A percentile compares a stretch with the other conserved stretches of the same genome.
Evolutionary conservation across 2,329 filamentous ascomycete species (phyloP).

Genomic region (Didymella segeticola): DNA sequence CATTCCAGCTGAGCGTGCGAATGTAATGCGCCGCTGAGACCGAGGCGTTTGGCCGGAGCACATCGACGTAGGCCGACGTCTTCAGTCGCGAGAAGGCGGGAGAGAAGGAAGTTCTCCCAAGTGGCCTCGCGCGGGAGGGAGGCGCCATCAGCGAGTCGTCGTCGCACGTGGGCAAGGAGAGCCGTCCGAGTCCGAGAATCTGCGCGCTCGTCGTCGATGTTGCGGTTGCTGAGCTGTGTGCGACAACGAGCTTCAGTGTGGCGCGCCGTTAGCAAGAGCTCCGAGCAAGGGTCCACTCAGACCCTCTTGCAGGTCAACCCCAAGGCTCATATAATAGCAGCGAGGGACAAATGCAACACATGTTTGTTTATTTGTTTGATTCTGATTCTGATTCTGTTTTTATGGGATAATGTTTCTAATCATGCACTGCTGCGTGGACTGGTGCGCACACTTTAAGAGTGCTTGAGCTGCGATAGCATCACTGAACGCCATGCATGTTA

Average conservation of each 20-base stretch:
- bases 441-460: neutral
- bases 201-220: neutral
- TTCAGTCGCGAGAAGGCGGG: slow-evolving; percentile 71
- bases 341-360: too few species aligned
- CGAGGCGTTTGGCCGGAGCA: slow-evolving; percentile 39
- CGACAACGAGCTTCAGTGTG: too few species aligned
- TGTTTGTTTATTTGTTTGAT: too few species aligned
- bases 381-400: neutral
- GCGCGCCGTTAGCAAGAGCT: neutral
- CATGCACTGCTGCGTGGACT: neutral
- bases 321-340: too few species aligned
- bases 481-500: slow-evolving; percentile 3
- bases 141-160: slow-evolving; percentile 36
- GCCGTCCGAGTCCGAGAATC: neutral
- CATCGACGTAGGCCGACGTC: slow-evolving; percentile 69
- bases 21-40: slow-evolving; percentile 53
- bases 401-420: neutral
- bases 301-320: too few species aligned
- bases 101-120: slow-evolving; percentile 75
- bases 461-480: neutral
- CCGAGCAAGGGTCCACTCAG: too few species aligned
- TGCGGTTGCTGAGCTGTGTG: neutral
- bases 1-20: slow-evolving; percentile 87
- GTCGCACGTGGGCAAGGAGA: neutral
- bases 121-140: slow-evolving; percentile 59